Evolutionary conservation across 805 yeast species (phyloP).

Genomic region (Wickerhamiella bombiphila): DNA sequence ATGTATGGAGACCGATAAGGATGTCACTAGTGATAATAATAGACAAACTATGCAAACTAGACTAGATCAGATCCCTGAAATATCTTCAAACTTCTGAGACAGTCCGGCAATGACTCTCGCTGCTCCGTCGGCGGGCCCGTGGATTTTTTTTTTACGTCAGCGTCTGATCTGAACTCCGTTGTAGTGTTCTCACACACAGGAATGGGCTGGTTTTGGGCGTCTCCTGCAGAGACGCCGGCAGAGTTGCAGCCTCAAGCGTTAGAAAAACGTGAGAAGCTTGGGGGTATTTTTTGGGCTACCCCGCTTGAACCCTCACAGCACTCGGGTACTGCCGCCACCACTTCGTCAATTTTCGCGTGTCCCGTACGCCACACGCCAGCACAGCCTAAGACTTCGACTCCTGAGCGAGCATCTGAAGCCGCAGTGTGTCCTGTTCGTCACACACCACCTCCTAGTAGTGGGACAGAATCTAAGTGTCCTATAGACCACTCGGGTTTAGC

Average conservation of each 20-base stretch:
- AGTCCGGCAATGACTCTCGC: too few relatives aligned
- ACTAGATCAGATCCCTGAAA: too few relatives aligned
- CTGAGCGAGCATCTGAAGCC: too few relatives aligned
- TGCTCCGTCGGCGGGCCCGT: too few relatives aligned
- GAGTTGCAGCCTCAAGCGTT: conserved; percentile 1
- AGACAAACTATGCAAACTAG: too few relatives aligned
- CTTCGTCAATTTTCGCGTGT: not conserved
- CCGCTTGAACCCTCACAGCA: conserved; percentile 1
- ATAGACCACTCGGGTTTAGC: conserved; percentile 21
- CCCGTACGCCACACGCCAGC: conserved; percentile 1
- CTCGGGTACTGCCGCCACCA: not conserved
- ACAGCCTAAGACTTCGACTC: not conserved
- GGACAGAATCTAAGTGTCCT: conserved; percentile 18
- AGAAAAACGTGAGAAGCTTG: not conserved
- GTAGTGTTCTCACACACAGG: too few relatives aligned
- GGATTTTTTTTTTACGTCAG: too few relatives aligned
- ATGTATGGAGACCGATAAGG: too few relatives aligned
- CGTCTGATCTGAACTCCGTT: too few relatives aligned
- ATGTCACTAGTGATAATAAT: too few relatives aligned
- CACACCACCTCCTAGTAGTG: conserved; percentile 27
- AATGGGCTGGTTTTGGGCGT: conserved; percentile 91
- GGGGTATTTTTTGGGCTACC: conserved; percentile 14
- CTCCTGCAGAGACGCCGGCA: conserved; percentile 2
- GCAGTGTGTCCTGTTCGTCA: conserved; percentile 32
- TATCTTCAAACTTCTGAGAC: too few relatives aligned